These are phyloP conservation scores for Cytospora paraplurivora DNA, from an alignment of 2,329 filamentous ascomycete species.

Conservation along the genomic window DNA sequence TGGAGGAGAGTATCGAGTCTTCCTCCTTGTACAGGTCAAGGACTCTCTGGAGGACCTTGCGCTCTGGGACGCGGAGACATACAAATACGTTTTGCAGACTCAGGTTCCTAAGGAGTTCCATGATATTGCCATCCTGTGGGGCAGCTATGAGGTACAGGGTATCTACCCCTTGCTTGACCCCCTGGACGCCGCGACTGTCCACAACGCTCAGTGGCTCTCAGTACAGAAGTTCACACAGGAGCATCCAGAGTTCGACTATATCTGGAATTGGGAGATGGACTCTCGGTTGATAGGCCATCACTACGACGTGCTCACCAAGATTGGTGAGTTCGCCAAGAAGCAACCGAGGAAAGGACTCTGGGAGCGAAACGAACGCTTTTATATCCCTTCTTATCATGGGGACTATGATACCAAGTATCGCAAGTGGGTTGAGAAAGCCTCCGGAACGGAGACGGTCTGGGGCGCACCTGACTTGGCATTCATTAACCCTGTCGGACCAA, in stretches of 20 bases:
- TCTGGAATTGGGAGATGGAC: constrained; percentile 91
- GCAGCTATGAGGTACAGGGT: constrained; percentile 70
- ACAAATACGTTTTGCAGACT: constrained; percentile 59
- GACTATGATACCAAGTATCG: constrained; percentile 69
- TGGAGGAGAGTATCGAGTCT: constrained; percentile 80
- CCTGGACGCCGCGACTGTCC: constrained; percentile 51
- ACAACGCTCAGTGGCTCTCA: constrained; percentile 68
- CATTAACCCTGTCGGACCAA: constrained; percentile 63
- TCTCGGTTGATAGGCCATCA: constrained; percentile 78
- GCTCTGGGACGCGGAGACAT: constrained; percentile 61
- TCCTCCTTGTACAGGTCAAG: constrained; percentile 78
- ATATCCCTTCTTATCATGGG: constrained; percentile 69
- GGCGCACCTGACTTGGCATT: constrained; percentile 62
- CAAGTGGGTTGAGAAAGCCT: constrained; percentile 57
- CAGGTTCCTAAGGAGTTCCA: constrained; percentile 51
- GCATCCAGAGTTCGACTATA: constrained; percentile 76
- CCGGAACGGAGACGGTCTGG: constrained; percentile 64
- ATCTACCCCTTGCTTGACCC: constrained; percentile 75
- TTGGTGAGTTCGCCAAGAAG: constrained; percentile 62
- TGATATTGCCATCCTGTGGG: constrained; percentile 74
- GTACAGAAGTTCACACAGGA: constrained; percentile 75
- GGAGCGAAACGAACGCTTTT: constrained; percentile 74
- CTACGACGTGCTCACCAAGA: constrained; percentile 73
- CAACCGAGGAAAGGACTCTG: constrained; percentile 73
- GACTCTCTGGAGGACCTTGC: constrained; percentile 50